phyloP scores from a whole-genome alignment of 169 alveolate genomes.

The Neospora caninum region DNA sequence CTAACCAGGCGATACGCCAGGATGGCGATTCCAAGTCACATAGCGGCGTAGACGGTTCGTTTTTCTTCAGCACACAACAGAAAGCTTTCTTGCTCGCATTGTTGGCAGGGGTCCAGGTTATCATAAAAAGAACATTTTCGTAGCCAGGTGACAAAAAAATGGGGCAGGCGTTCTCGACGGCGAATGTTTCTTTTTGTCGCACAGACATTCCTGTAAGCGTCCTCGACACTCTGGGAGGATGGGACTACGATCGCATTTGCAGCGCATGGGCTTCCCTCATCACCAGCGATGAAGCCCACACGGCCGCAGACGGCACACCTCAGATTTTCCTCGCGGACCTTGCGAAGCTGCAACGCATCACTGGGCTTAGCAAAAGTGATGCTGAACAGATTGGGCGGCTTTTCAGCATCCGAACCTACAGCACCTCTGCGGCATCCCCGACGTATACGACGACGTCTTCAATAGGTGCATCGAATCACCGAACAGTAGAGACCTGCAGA shows the following conservation, averaged over 20 bases:
- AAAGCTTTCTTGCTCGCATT: too few relatives aligned
- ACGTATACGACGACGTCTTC: too few relatives aligned
- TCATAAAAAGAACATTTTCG: too few relatives aligned
- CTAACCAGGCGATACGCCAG: too few relatives aligned
- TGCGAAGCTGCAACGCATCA: slow-evolving; percentile 21
- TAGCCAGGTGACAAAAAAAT: background rate
- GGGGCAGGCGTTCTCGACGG: slow-evolving; percentile 34
- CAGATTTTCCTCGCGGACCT: slow-evolving; percentile 3
- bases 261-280: slow-evolving; percentile 14
- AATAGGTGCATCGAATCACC: background rate
- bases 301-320: slow-evolving; percentile 24
- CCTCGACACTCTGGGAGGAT: slow-evolving; percentile 5
- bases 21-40: too few relatives aligned
- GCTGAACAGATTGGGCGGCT: slow-evolving; percentile 22
- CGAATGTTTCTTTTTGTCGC: slow-evolving; percentile 29
- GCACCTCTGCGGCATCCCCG: background rate
- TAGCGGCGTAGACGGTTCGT: too few relatives aligned
- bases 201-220: background rate
- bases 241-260: slow-evolving; percentile 39
- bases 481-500: background rate
- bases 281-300: slow-evolving; percentile 11
- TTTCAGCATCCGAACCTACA: background rate
- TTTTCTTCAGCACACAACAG: too few relatives aligned
- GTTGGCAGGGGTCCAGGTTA: too few relatives aligned
- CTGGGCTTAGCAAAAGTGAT: slow-evolving; percentile 16